These are phyloP conservation scores for Diutina pseudorugosa DNA, from an alignment of 1,139 yeast species.

Conservation along the genomic window DNA sequence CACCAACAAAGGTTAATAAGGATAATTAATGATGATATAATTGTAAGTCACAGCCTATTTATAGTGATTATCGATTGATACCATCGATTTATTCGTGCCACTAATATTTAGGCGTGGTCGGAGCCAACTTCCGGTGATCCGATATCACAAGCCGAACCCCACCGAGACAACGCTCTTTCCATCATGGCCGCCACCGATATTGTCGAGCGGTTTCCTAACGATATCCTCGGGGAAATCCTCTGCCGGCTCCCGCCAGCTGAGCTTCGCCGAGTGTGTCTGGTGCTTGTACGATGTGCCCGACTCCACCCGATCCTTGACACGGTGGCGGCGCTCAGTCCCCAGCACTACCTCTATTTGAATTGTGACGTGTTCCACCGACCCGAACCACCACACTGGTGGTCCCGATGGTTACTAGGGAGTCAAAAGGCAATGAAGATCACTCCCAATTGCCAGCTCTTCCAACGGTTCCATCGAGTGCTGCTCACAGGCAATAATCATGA, in stretches of 20 bases:
- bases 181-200: not conserved
- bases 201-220: not conserved
- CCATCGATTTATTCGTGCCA: too few relatives aligned
- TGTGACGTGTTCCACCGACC: not conserved
- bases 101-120: too few relatives aligned
- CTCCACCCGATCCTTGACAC: not conserved
- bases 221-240: conserved; percentile 1
- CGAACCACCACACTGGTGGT: not conserved
- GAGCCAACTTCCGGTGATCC: not conserved
- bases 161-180: not conserved
- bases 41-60: too few relatives aligned
- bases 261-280: not conserved
- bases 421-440: not conserved
- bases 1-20: too few relatives aligned
- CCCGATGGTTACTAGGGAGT: not conserved
- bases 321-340: not conserved
- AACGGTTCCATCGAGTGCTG: not conserved
- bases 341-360: not conserved
- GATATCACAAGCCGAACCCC: not conserved
- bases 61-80: too few relatives aligned
- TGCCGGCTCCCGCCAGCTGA: not conserved
- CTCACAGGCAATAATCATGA: not conserved
- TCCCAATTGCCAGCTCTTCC: not conserved
- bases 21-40: too few relatives aligned
- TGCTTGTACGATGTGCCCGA: not conserved